Conservation (phyloP, 345 rosid species). For the Psidium guajava region DNA sequence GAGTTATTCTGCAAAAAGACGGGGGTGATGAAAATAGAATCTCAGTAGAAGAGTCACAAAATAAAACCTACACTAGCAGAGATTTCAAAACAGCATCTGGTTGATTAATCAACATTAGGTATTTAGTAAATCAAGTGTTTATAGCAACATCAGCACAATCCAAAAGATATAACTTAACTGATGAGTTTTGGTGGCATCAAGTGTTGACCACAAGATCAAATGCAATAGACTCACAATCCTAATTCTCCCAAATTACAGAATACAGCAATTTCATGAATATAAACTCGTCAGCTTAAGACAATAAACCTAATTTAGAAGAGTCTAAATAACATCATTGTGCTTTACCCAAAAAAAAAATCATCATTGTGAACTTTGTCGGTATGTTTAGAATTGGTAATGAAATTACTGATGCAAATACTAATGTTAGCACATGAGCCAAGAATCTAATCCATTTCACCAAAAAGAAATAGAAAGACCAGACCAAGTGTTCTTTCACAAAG, state of each 20-base stretch:
- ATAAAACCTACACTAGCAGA: not conserved
- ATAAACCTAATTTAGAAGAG: not conserved
- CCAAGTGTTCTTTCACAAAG: not conserved
- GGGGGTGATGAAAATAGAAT: not conserved
- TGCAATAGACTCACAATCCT: not conserved
- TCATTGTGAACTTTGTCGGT: not conserved
- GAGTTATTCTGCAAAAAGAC: conserved; percentile 40
- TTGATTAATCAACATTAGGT: not conserved
- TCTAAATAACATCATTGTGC: not conserved
- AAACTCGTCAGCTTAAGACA: not conserved
- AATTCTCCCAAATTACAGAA: not conserved
- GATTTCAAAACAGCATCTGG: not conserved
- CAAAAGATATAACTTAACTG: not conserved
- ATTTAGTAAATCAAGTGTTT: not conserved
- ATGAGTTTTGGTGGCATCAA: not conserved
- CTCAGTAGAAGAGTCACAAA: not conserved
- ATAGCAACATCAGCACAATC: not conserved
- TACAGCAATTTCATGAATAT: not conserved
- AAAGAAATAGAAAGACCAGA: not conserved
- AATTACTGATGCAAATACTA: not conserved
- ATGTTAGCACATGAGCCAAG: not conserved
- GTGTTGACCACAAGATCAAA: not conserved
- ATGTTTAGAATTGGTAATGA: not conserved
- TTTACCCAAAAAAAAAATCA: not conserved
- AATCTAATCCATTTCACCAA: not conserved